Base-by-base conservation (phyloP, 2,329 filamentous ascomycete genomes). In the Monosporascus cannonballus region DNA sequence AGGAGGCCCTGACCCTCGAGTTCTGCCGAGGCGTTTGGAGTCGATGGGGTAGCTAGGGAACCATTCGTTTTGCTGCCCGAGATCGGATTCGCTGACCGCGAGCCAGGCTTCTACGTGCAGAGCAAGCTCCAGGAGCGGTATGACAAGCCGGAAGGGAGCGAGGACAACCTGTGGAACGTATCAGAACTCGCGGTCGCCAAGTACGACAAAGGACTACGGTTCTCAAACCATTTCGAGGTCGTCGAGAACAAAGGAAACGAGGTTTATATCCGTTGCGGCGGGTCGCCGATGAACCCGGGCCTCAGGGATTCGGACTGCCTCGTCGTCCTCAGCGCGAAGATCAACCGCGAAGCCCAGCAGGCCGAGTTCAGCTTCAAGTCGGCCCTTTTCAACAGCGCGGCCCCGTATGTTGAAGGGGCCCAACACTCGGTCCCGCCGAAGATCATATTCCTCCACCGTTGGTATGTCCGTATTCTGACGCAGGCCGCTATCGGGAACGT, bases 11-110 rank as follows among this genome's bases (percentile, higher is more conserved):
- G 48, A 78, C 80, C 1, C 75, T 86, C 59, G 81, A 81, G 58
- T 87, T 88, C 64, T 87, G 83, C 64, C 81, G 81, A 14, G 84
- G 84, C 45, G 71, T 87, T 48, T 90, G 81, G 85, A 78, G 79
- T 56, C 84, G 83, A 52, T 76, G 76, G 65, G 85, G 85, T 87
- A 68, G 56, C 77, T 70, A 53, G 53, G 27, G 30, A 34, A 14
- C 30, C 11, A 4, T 14, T 34, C 11, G 11, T 34, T 14, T 14
- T 34, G 4, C 30, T 34, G 30, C 11, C 30, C 7, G 30, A 34
- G 30, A 34, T 34, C 11, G 3, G 30, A 14, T 34, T 25, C 46
- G 11, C 27, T 41, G 30, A 47, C 15, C 45, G 6, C 8, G n/a
- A 15, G n/a, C 5, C 55, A 82, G 82, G 77, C 47, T 86, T 78